Base-by-base conservation (phyloP, 192 early-diverging fungal species). In the Coemansia erecta region DNA sequence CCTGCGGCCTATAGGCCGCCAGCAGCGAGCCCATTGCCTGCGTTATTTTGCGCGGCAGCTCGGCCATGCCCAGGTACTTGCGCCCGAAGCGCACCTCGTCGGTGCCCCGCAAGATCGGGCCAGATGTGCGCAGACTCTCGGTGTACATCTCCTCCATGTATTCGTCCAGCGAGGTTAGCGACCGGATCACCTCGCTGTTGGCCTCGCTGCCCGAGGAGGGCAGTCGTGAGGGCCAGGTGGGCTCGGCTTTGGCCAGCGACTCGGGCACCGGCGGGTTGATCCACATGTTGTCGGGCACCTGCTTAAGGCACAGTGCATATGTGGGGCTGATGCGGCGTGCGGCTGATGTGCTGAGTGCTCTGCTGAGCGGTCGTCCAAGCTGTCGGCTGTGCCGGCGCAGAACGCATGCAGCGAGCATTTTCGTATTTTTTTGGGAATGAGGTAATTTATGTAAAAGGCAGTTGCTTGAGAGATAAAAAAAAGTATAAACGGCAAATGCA, bases 61-160 rank as follows among this genome's bases (percentile, higher is more conserved):
- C 61, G 0, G 61, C 70, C 70, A 76, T 59, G 13, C 70, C 80
- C 11, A 72, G 65, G 56, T 81, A 73, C 43, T 81, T 81, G 26
- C 65, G 49, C 1, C 80, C 80, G 18, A 73, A 77, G n/a, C 73
- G 66, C 24, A 74, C 62, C 24, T 79, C 76, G 48, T 72, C 70
- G 2, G 76, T 72, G 31, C 76, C 76, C n/a, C 76, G 70, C 15
- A 70, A 18, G 8, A 69, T 46, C 1, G 68, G 61, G 22, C 55
- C 59, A 11, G 59, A 45, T 19, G 22, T 33, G 1, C 55, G 49
- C 21, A 58, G 44, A n/a, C 37, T 15, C 21, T 64, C 56, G 13
- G 63, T 37, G 57, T 70, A 56, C 17, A 60, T 11, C 19, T 72
- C 61, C 9, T 49, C 37, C 40, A 69, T 43, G 28, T 41, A 48